phyloP scores from a whole-genome alignment of 768 basidiomycete genomes.

The Tubosaeta sp. region DNA sequence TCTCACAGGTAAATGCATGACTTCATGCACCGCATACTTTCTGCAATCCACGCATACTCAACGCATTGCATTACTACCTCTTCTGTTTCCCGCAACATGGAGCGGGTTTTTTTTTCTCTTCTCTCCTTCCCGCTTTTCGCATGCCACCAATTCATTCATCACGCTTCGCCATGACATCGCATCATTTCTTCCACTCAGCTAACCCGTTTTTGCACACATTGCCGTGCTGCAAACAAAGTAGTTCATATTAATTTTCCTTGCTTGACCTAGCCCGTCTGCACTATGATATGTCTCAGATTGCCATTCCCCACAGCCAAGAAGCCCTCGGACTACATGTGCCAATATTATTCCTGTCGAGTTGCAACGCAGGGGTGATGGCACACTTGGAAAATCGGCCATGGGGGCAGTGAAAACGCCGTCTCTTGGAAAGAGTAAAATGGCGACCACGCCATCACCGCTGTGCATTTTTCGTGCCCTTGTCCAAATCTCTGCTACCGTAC shows the following conservation, averaged over 20 bases:
- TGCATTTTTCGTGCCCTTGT: constrained; percentile 13
- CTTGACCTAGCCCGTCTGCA: constrained; percentile 9
- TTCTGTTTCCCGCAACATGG: constrained; percentile 8
- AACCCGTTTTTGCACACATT: constrained; percentile 14
- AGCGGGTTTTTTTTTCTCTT: constrained; percentile 8
- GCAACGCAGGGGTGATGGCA: background rate
- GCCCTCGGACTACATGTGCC: background rate
- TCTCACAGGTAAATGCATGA: constrained; percentile 20
- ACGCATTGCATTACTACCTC: constrained; percentile 19
- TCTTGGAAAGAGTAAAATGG: background rate
- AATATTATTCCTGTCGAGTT: background rate
- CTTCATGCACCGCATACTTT: constrained; percentile 18
- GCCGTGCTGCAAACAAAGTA: constrained; percentile 7
- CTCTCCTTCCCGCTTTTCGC: constrained; percentile 10
- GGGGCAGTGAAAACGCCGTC: constrained; percentile 3
- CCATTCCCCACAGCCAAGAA: constrained; percentile 1
- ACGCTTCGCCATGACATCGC: constrained; percentile 16
- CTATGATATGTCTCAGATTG: constrained; percentile 18
- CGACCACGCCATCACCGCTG: constrained; percentile 15
- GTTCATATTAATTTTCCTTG: constrained; percentile 16
- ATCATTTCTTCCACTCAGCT: constrained; percentile 11
- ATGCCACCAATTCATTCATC: constrained; percentile 20
- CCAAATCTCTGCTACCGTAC: constrained; percentile 14
- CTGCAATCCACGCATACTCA: constrained; percentile 21
- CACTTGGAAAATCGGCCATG: background rate